Conservation (phyloP, 2,329 filamentous ascomycete species). For the Penicillium brasilianum region DNA sequence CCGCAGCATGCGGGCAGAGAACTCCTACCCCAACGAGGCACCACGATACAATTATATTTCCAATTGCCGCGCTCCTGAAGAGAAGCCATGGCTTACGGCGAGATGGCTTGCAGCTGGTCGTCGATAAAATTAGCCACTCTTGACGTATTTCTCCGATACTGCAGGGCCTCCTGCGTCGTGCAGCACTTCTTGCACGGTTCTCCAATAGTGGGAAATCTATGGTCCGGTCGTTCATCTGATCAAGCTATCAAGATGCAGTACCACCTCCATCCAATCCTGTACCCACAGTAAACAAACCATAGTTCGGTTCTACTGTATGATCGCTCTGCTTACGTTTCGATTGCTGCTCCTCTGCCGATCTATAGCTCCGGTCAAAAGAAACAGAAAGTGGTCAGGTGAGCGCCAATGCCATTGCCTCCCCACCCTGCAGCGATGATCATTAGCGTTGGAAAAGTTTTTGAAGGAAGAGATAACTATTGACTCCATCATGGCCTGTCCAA, state of each 20-base stretch:
- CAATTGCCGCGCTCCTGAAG: constrained; percentile 12
- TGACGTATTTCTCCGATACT: constrained; percentile 19
- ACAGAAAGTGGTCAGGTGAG: neutral
- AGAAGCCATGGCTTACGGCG: constrained; percentile 8
- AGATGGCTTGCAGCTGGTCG: constrained; percentile 11
- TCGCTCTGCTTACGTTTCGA: neutral
- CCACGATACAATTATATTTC: neutral
- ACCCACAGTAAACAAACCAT: constrained; percentile 1
- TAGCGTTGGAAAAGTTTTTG: neutral
- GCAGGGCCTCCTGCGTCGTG: constrained; percentile 24
- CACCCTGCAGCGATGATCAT: neutral
- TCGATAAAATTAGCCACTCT: constrained; percentile 11
- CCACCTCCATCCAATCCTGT: neutral
- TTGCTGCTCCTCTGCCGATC: neutral
- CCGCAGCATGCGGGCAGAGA: neutral
- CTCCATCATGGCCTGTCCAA: constrained; percentile 13
- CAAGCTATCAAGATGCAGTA: constrained; percentile 5
- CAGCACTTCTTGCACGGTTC: constrained; percentile 7
- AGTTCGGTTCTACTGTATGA: constrained; percentile 1
- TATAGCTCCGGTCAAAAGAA: neutral
- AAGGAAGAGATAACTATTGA: neutral
- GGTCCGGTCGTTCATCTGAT: neutral
- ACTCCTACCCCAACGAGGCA: neutral
- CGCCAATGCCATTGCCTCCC: neutral
- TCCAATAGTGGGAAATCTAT: neutral